Evolutionary conservation across 1,284 basidiomycete species (phyloP).

Genomic region (Ustilago trichophora): DNA sequence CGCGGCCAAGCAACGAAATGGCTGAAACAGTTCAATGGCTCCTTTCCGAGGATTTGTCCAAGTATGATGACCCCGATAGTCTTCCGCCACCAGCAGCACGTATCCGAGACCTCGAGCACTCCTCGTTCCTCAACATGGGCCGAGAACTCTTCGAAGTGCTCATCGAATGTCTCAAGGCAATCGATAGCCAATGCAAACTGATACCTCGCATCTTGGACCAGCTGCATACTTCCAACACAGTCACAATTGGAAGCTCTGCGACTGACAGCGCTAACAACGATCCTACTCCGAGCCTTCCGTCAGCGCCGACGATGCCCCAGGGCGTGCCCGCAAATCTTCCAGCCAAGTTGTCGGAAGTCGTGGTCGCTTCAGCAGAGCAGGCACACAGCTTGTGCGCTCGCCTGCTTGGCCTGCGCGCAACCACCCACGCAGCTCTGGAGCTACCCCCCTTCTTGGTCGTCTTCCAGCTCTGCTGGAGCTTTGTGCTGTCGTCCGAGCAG

Average conservation of each 20-base stretch:
- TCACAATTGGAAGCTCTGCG: neutral
- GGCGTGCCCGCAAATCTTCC: conserved; percentile 67
- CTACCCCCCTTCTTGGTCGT: conserved; percentile 80
- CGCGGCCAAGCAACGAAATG: conserved; percentile 13
- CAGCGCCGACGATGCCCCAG: conserved; percentile 38
- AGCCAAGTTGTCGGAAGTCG: conserved; percentile 73
- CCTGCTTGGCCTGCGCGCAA: conserved; percentile 75
- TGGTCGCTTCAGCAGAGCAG: conserved; percentile 82
- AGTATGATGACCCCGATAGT: conserved; percentile 23
- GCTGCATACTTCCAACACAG: conserved; percentile 13
- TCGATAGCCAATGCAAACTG: conserved; percentile 75
- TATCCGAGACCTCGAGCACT: conserved; percentile 76
- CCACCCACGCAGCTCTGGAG: conserved; percentile 76
- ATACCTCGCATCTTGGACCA: conserved; percentile 74
- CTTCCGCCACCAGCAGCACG: conserved; percentile 23
- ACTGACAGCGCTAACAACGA: neutral
- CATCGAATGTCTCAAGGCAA: conserved; percentile 76
- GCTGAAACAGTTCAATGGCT: conserved; percentile 61
- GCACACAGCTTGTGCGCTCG: conserved; percentile 83
- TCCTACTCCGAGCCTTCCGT: neutral
- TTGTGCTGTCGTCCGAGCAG: conserved; percentile 85
- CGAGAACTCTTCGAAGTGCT: conserved; percentile 75
- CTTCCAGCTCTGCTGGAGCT: conserved; percentile 86
- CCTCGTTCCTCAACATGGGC: conserved; percentile 75
- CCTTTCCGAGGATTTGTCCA: conserved; percentile 25